Percentiles rank a stretch among this genome's conserved stretches.
phyloP scores from a whole-genome alignment of 2,329 filamentous ascomycete species.

The Aspergillus brasiliensis region DNA sequence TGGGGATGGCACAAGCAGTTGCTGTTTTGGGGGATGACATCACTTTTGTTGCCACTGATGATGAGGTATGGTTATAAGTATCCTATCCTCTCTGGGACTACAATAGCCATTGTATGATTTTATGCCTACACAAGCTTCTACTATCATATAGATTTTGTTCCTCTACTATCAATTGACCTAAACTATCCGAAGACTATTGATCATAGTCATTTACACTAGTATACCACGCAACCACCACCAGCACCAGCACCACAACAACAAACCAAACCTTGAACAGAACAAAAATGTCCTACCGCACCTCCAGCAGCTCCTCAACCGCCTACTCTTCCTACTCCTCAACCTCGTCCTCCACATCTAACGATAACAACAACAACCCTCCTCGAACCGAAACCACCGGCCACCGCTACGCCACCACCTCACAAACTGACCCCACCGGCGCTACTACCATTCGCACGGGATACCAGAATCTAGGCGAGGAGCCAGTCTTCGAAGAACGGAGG shows the following conservation, averaged over 20 bases:
- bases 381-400: background rate
- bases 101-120: background rate
- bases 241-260: background rate
- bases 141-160: background rate
- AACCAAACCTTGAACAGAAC: background rate
- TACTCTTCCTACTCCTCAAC: constrained; percentile 1
- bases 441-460: constrained; percentile 1
- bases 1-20: too few relatives aligned
- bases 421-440: background rate
- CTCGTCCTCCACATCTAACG: background rate
- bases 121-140: background rate
- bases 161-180: too few relatives aligned
- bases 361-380: background rate
- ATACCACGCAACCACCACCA: background rate
- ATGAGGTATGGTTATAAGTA: too few relatives aligned
- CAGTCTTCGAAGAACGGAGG: constrained; percentile 4
- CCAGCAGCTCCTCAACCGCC: background rate
- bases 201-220: background rate
- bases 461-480: constrained; percentile 4
- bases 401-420: background rate
- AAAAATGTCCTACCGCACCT: constrained; percentile 4
- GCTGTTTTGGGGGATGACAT: too few relatives aligned
- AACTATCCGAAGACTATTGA: background rate
- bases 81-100: too few relatives aligned
- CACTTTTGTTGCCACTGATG: too few relatives aligned